phyloP scores from a whole-genome alignment of 345 rosid genomes.

The Nasturtium officinale region DNA sequence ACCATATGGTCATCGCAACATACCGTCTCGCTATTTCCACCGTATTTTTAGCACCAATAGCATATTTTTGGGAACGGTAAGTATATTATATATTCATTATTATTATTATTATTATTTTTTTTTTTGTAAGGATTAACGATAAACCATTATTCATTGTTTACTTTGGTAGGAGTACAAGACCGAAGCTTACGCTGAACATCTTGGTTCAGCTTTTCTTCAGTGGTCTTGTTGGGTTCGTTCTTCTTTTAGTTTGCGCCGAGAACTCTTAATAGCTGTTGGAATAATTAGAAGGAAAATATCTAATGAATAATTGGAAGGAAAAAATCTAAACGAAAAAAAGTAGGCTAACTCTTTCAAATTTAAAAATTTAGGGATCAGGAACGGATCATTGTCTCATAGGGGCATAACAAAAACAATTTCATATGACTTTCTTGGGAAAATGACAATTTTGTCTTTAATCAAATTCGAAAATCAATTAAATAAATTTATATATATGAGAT shows the following conservation, averaged over 20 bases:
- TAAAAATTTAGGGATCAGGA: too few species aligned
- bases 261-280: background rate
- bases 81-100: slow-evolving; percentile 2
- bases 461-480: too few species aligned
- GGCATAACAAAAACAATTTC: too few species aligned
- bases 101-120: too few species aligned
- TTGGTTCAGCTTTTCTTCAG: slow-evolving; percentile 65
- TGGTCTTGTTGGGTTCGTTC: slow-evolving; percentile 65
- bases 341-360: background rate
- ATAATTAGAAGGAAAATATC: background rate
- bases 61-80: slow-evolving; percentile 62
- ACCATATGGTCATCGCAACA: slow-evolving; percentile 59
- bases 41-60: slow-evolving; percentile 55
- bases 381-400: too few species aligned
- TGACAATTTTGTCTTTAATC: too few species aligned
- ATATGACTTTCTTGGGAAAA: too few species aligned
- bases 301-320: background rate
- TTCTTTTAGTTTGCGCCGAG: background rate
- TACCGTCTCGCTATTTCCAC: slow-evolving; percentile 64
- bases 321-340: background rate
- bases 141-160: background rate
- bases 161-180: slow-evolving; percentile 59
- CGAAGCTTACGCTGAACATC: slow-evolving; percentile 60
- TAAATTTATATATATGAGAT: too few species aligned
- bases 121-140: background rate